These are phyloP conservation scores for Ophiostoma pallidulum DNA, from an alignment of 2,329 filamentous ascomycete genomes.

Conservation along the genomic window DNA sequence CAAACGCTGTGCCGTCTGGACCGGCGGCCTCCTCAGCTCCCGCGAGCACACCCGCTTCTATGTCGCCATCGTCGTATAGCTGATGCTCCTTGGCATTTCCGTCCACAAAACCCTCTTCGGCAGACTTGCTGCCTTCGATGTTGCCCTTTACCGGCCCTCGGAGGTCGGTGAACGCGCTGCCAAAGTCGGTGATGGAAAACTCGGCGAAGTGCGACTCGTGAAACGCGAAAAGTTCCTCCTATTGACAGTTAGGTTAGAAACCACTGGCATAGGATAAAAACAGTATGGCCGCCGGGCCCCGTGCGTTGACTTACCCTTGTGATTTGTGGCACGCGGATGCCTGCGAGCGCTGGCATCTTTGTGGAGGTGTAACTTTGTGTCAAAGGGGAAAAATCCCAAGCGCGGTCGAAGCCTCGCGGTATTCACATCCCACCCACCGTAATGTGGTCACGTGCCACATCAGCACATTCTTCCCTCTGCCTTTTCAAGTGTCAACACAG, in stretches of 20 bases:
- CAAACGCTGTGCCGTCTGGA: too few relatives aligned
- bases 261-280: too few relatives aligned
- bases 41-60: neutral
- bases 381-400: neutral
- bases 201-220: slow-evolving; percentile 50
- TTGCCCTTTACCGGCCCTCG: neutral
- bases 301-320: slow-evolving; percentile 31
- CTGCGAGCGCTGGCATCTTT: slow-evolving; percentile 5
- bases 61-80: neutral
- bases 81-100: neutral
- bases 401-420: too few relatives aligned
- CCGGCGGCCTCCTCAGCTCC: slow-evolving; percentile 24
- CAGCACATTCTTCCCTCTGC: too few relatives aligned
- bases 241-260: slow-evolving; percentile 2
- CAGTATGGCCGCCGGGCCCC: too few relatives aligned
- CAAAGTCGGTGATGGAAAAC: slow-evolving; percentile 37
- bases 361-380: neutral
- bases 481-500: too few relatives aligned
- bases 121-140: neutral
- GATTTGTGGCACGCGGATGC: slow-evolving; percentile 24
- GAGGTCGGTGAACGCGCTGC: slow-evolving; percentile 29
- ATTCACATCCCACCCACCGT: too few relatives aligned
- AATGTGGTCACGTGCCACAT: too few relatives aligned
- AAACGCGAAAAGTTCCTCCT: slow-evolving; percentile 54
- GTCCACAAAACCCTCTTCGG: neutral